These are phyloP conservation scores for Aspergillus homomorphus DNA, from an alignment of 495 filamentous ascomycete species.

Conservation along the genomic window DNA sequence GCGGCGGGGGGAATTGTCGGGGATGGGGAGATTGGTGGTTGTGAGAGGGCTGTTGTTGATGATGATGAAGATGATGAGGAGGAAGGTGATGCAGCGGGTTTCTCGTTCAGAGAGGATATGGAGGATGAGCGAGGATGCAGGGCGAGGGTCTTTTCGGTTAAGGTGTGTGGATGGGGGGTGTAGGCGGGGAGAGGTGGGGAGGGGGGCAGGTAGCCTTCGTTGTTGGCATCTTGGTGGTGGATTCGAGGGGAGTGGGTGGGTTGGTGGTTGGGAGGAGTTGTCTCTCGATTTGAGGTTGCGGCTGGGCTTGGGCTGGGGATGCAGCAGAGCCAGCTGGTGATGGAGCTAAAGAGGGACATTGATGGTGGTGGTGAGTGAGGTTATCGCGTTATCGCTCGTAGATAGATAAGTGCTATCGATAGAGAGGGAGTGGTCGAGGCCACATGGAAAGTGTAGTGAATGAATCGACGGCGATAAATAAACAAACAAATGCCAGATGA, in stretches of 20 bases:
- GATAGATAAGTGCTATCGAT: background rate
- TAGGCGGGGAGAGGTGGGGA: slow-evolving; percentile 24
- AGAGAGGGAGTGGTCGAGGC: background rate
- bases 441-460: too few relatives aligned
- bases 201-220: background rate
- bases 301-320: background rate
- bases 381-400: background rate
- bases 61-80: background rate
- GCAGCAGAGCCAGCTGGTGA: background rate
- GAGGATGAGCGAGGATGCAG: slow-evolving; percentile 37
- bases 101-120: slow-evolving; percentile 39
- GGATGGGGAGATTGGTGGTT: too few relatives aligned
- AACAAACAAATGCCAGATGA: too few relatives aligned
- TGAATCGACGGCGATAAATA: too few relatives aligned
- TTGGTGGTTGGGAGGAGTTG: background rate
- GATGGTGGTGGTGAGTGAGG: background rate
- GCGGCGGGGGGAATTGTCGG: too few relatives aligned
- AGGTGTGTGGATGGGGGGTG: slow-evolving; percentile 39
- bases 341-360: background rate
- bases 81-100: slow-evolving; percentile 9
- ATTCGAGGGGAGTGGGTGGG: background rate
- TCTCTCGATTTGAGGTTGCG: background rate
- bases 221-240: background rate
- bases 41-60: background rate
- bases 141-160: slow-evolving; percentile 44